Evolutionary conservation across 2,329 filamentous ascomycete genomes (phyloP), one percentile per base, ranked within the genome.

Genomic region (Aphanocladium album): DNA sequence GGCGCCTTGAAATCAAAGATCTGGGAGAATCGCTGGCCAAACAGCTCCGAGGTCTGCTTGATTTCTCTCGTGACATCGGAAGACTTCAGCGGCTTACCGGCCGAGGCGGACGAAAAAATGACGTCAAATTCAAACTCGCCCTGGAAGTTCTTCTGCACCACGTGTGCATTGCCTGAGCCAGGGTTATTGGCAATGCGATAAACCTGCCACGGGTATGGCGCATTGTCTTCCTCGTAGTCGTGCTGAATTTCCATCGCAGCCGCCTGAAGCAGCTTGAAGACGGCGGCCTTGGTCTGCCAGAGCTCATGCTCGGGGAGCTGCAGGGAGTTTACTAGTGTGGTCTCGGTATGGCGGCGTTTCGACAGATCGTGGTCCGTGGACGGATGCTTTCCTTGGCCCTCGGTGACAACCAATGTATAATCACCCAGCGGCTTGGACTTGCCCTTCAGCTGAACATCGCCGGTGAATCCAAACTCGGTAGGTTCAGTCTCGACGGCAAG

Each of bases 81-180:
- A 60, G 80, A 80, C 5, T 76, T 81, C 39, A 84, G 65, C 19
- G 82, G 79, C 65, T 79, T 78, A 33, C 77, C 75, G 4, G 87
- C 83, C 19, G 90, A 93, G 16, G 78, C 86, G 62, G 93, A 96
- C 5, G 90, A 91, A 77, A 92, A 97, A 53, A 98, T 80, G 57
- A 98, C 81, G 71, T 98, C 95, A 67, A 98, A 98, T 78, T 93
- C 91, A 69, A 98, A 99, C 1, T 87, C 74, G 1, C 95, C 93
- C 67, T 93, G 84, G 67, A 96, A 98, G 2, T 92, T 85, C 76
- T 96, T 97, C 74, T 99, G 91, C 17, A 98, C 81, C 45, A 96
- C 77, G 65, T 99, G 93, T 16, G 91, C 77, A 69, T 98, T 98
- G 33, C 92, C 93, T 14, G 75, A 68, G 5, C 83, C 85, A 2